Evolutionary conservation across 306 rosid genomes (phyloP), one percentile per base, ranked within the genome.

Genomic region (Geum urbanum): DNA sequence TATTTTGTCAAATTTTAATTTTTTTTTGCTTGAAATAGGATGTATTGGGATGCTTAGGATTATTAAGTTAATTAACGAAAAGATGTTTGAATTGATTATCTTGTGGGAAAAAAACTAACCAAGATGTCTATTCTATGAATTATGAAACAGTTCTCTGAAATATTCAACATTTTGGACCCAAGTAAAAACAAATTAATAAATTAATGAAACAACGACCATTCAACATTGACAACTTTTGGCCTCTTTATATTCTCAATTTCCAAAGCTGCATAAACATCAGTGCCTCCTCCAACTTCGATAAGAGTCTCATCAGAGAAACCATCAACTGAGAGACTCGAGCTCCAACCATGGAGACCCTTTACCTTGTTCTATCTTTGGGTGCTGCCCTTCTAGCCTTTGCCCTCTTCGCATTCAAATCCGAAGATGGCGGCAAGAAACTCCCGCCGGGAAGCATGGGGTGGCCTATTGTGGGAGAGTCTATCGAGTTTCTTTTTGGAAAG

Each of bases 371-470:
- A 2, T 55, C 65, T 43, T 14, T 56, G n/a, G 74, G 65, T 22
- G 66, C 65, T 55, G 55, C 45, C 4, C 19, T 70, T 14, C 45
- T 70, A 1, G 55, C 74, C n/a, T 24, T 70, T 24, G 11, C 6
- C 5, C 59, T 70, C 54, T 70, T 70, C 27, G 66, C 74, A 5
- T 70, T 66, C 40, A 67, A 63, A 47, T 40, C 7, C 8, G 7
- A 20, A 41, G 63, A 10, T 40, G n/a, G n/a, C n/a, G 32, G 65
- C 18, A 76, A 78, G 68, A 80, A 24, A 63, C 80, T 86, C 19
- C 95, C 95, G 20, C 95, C 86, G 7, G 91, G 89, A 32, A 85
- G 74, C 59, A 76, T 84, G 76, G 95, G 91, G 7, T 88, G 83
- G 86, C 91, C 91, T 3, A n/a, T 86, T 19, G 45, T 84, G 24